These are phyloP conservation scores for Ophiostoma novo-ulmi DNA, from an alignment of 2,329 filamentous ascomycete genomes.

Conservation along the genomic window DNA sequence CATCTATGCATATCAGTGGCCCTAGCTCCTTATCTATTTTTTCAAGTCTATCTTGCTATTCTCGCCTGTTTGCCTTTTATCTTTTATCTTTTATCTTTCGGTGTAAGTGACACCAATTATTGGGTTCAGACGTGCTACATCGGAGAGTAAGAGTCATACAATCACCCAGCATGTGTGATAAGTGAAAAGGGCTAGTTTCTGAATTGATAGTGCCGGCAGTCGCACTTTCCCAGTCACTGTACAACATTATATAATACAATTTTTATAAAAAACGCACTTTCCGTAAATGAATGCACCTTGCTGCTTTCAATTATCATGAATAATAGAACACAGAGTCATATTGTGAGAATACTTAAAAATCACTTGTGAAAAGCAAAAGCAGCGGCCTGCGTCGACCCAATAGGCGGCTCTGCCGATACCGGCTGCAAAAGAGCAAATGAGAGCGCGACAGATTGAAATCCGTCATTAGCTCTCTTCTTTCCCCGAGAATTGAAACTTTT, in stretches of 20 bases:
- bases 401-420: constrained; percentile 26
- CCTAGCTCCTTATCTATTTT: constrained; percentile 20
- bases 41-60: not conserved
- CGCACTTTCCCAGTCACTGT: not conserved
- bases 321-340: not conserved
- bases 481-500: constrained; percentile 15
- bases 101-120: constrained; percentile 16
- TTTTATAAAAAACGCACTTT: not conserved
- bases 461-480: constrained; percentile 12
- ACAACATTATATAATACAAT: too few species aligned
- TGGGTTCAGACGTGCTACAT: not conserved
- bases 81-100: constrained; percentile 18
- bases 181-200: not conserved
- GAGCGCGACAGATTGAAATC: constrained; percentile 26
- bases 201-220: not conserved
- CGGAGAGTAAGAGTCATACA: constrained; percentile 14
- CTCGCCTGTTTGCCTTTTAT: not conserved
- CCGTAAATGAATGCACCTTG: not conserved
- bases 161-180: not conserved
- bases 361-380: not conserved
- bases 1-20: constrained; percentile 23
- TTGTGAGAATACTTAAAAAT: not conserved
- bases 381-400: not conserved
- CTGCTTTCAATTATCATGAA: not conserved
- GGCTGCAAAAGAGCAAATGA: constrained; percentile 28